phyloP scores from a whole-genome alignment of 1,139 yeast species.

The Blastobotrys elegans region DNA sequence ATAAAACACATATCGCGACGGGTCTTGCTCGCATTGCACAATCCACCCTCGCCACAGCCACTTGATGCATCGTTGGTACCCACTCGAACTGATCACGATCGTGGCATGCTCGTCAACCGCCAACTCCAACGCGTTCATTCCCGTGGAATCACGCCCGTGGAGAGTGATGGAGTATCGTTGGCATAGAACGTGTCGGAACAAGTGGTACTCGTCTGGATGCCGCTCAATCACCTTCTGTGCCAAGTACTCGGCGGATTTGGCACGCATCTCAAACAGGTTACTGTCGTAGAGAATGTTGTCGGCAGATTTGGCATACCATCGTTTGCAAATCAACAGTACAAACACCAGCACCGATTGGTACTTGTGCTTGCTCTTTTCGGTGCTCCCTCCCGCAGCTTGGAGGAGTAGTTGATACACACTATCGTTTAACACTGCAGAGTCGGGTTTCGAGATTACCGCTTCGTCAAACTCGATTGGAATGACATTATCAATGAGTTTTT shows the following conservation, averaged over 20 bases:
- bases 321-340: conserved; percentile 66
- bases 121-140: conserved; percentile 69
- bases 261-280: conserved; percentile 55
- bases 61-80: conserved; percentile 78
- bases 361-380: conserved; percentile 52
- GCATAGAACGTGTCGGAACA: conserved; percentile 73
- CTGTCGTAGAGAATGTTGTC: conserved; percentile 62
- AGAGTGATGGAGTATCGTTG: conserved; percentile 66
- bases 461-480: conserved; percentile 60
- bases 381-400: conserved; percentile 79
- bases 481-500: conserved; percentile 62
- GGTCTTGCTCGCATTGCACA: conserved; percentile 50
- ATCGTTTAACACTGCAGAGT: conserved; percentile 58
- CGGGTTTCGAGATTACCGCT: conserved; percentile 48
- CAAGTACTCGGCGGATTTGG: conserved; percentile 63
- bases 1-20: conserved; percentile 49
- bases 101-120: conserved; percentile 87
- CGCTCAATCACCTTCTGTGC: conserved; percentile 65
- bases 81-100: conserved; percentile 67
- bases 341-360: conserved; percentile 67
- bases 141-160: conserved; percentile 56
- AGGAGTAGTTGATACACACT: conserved; percentile 56
- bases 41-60: conserved; percentile 97
- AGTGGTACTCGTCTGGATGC: conserved; percentile 52
- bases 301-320: conserved; percentile 68